phyloP scores from a whole-genome alignment of 345 rosid species.

The Syzygium aromaticum region DNA sequence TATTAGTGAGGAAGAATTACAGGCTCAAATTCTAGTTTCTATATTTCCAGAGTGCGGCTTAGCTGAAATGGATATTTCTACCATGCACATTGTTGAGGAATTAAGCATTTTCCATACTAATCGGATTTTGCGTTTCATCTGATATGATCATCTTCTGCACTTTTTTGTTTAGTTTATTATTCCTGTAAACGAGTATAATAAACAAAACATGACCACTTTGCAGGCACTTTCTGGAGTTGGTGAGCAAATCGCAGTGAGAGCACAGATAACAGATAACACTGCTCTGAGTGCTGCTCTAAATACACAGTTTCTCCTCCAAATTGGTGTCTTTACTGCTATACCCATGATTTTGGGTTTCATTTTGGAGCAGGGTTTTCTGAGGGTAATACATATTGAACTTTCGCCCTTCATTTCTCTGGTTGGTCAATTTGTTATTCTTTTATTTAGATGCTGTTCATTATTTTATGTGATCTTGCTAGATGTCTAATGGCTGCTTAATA shows the following conservation, averaged over 20 bases:
- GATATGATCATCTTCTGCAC: not conserved
- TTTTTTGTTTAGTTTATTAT: not conserved
- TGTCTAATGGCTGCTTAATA: not conserved
- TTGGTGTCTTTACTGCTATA: constrained; percentile 91
- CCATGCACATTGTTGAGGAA: rapidly evolving
- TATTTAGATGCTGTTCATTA: not conserved
- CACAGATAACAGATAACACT: constrained; percentile 41
- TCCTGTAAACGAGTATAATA: not conserved
- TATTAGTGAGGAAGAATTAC: not conserved
- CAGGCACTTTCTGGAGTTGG: constrained; percentile 98
- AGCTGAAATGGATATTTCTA: not conserved
- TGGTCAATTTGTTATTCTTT: not conserved
- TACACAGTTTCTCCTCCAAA: constrained; percentile 95
- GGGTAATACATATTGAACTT: constrained; percentile 23
- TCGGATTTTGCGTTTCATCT: not conserved
- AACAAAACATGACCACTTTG: constrained; percentile 3
- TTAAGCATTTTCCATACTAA: not conserved
- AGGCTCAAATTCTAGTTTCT: not conserved
- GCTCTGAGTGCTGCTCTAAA: constrained; percentile 79
- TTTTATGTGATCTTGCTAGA: not conserved
- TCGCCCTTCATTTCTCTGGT: not conserved
- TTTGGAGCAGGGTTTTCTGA: constrained; percentile 60
- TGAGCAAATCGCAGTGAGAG: constrained; percentile 50
- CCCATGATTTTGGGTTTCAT: constrained; percentile 89
- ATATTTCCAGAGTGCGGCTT: not conserved